Evolutionary conservation across 2,329 filamentous ascomycete species (phyloP).

Genomic region (Pseudopyrenochaeta lycopersici): DNA sequence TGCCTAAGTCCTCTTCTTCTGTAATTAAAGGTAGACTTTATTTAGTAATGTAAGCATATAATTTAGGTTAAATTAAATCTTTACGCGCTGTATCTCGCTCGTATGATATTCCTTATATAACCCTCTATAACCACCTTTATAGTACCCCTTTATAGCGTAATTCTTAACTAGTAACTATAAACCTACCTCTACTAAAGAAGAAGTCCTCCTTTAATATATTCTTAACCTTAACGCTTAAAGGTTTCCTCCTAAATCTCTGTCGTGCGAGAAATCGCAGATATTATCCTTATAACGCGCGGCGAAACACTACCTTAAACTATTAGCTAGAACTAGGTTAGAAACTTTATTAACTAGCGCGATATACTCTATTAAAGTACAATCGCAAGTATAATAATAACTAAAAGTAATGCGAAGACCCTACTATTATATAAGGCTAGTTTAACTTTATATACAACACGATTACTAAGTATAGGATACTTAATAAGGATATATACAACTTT

Average conservation of each 20-base stretch:
- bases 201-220: slow-evolving; percentile 1
- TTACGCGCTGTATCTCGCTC: not conserved
- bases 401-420: slow-evolving; percentile 19
- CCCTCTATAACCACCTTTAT: not conserved
- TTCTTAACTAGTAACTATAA: not conserved
- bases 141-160: not conserved
- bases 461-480: slow-evolving; percentile 7
- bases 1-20: too few species aligned
- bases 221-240: slow-evolving; percentile 1
- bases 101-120: not conserved
- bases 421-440: slow-evolving; percentile 13
- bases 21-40: too few species aligned
- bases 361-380: slow-evolving; percentile 5
- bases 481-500: slow-evolving; percentile 25
- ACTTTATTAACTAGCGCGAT: slow-evolving; percentile 34
- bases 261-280: slow-evolving; percentile 2
- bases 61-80: too few species aligned
- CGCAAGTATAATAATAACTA: slow-evolving; percentile 19
- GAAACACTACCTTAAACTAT: slow-evolving; percentile 6
- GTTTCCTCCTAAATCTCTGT: slow-evolving; percentile 1
- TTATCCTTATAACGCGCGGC: not conserved
- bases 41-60: too few species aligned
- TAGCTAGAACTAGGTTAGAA: slow-evolving; percentile 28
- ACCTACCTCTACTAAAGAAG: slow-evolving; percentile 1
- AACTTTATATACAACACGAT: slow-evolving; percentile 11